Conservation (phyloP, 306 rosid genomes). For the Rosa rugosa region DNA sequence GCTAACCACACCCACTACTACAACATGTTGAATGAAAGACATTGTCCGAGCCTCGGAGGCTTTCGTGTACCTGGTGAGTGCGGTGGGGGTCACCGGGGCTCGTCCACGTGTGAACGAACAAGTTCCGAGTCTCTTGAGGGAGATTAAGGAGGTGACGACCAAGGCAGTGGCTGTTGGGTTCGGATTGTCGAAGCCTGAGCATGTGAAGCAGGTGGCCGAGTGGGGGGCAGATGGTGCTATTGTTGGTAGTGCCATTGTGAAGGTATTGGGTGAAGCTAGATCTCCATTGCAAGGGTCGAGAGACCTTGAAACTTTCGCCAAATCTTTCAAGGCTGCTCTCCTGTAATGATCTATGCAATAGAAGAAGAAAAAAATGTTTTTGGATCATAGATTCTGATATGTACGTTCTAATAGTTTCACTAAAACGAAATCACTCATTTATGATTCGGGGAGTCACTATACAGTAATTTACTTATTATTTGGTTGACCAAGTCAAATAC, state of each 20-base stretch:
- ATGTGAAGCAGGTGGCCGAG: constrained; percentile 69
- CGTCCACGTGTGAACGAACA: constrained; percentile 60
- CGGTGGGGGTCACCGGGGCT: constrained; percentile 81
- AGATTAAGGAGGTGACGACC: constrained; percentile 67
- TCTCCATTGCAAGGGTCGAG: constrained; percentile 74
- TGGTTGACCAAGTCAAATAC: too few species aligned
- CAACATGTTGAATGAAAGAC: constrained; percentile 60
- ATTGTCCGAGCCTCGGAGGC: constrained; percentile 82
- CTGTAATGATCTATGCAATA: constrained; percentile 16
- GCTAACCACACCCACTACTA: constrained; percentile 82
- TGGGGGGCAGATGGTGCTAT: constrained; percentile 98
- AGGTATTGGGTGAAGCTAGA: constrained; percentile 71
- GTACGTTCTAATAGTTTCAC: too few species aligned
- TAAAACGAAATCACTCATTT: too few species aligned
- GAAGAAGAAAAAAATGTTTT: too few species aligned
- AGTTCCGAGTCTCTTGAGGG: constrained; percentile 58
- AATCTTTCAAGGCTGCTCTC: constrained; percentile 59
- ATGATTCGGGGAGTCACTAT: too few species aligned
- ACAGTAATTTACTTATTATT: too few species aligned
- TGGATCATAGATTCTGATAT: too few species aligned
- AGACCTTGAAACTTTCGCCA: constrained; percentile 55
- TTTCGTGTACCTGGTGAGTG: constrained; percentile 81
- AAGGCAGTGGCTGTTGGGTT: constrained; percentile 92
- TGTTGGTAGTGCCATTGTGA: constrained; percentile 90
- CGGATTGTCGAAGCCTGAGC: constrained; percentile 87